phyloP scores from a whole-genome alignment of 108 stramenopile genomes.

The Aurantiochytrium sp. region DNA sequence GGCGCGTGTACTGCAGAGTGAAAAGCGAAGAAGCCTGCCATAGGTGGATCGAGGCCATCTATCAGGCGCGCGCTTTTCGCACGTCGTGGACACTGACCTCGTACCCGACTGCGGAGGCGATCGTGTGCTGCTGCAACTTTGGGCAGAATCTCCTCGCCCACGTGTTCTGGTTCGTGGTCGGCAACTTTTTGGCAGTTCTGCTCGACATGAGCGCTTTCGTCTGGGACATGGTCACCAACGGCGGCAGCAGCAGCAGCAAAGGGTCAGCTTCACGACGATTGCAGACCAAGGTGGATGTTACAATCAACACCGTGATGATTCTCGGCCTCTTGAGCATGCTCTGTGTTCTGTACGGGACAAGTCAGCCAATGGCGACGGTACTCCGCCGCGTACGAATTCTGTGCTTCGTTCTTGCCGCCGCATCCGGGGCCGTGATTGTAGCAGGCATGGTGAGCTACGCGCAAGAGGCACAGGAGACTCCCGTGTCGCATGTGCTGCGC shows the following conservation, averaged over 20 bases:
- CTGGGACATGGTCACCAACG: not conserved
- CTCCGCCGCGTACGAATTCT: not conserved
- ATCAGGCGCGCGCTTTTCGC: not conserved
- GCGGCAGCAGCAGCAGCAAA: too few species aligned
- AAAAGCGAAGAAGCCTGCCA: not conserved
- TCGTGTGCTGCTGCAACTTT: not conserved
- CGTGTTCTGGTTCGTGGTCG: not conserved
- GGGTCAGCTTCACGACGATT: not conserved
- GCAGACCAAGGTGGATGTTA: not conserved
- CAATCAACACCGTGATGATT: not conserved
- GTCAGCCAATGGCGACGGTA: not conserved
- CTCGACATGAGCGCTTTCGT: not conserved
- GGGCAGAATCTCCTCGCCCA: not conserved
- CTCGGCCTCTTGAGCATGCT: not conserved
- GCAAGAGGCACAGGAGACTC: not conserved
- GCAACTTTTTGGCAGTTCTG: not conserved
- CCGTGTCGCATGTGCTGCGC: not conserved
- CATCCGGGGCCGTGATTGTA: not conserved
- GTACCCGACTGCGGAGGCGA: not conserved
- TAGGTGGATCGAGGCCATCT: not conserved
- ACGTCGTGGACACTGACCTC: not conserved
- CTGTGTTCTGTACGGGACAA: not conserved
- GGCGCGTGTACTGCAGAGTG: not conserved
- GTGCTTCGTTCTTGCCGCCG: not conserved
- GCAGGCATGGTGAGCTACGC: not conserved